A percentile compares a stretch with the other conserved stretches of the same genome.
phyloP scores from a whole-genome alignment of 129 eudicot species.

The Centaurea solstitialis region DNA sequence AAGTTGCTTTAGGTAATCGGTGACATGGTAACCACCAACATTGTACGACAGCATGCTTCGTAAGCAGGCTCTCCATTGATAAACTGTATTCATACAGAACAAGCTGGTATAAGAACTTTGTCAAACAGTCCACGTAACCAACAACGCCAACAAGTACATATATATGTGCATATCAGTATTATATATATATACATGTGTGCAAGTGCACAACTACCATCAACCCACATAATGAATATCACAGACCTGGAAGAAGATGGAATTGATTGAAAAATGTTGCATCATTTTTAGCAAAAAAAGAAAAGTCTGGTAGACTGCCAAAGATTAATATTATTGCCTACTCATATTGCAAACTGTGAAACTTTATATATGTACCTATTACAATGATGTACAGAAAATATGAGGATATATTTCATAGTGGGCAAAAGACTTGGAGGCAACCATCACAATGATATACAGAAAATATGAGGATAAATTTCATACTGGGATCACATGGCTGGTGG shows the following conservation, averaged over 20 bases:
- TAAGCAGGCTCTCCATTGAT: constrained; percentile 92
- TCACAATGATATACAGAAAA: constrained; percentile 11
- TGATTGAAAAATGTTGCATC: background rate
- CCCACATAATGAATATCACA: background rate
- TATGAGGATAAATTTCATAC: constrained; percentile 41
- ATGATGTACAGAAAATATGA: constrained; percentile 8
- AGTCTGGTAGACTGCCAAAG: background rate
- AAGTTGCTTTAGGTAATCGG: constrained; percentile 96
- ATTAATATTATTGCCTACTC: background rate
- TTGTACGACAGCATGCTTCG: constrained; percentile 93
- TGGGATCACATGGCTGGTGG: constrained; percentile 89
- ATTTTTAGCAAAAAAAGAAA: too few species aligned
- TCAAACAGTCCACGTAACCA: background rate
- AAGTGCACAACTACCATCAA: background rate
- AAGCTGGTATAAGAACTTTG: background rate
- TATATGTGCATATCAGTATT: background rate
- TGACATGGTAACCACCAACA: constrained; percentile 97
- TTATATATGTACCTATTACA: background rate
- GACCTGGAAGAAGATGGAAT: background rate
- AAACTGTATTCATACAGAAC: constrained; percentile 55
- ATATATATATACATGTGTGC: background rate
- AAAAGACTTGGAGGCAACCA: background rate
- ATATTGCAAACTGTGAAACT: background rate
- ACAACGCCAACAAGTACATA: background rate
- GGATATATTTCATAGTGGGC: background rate